Conservation (phyloP, 768 basidiomycete species). For the Boletus vermiculosoides region DNA sequence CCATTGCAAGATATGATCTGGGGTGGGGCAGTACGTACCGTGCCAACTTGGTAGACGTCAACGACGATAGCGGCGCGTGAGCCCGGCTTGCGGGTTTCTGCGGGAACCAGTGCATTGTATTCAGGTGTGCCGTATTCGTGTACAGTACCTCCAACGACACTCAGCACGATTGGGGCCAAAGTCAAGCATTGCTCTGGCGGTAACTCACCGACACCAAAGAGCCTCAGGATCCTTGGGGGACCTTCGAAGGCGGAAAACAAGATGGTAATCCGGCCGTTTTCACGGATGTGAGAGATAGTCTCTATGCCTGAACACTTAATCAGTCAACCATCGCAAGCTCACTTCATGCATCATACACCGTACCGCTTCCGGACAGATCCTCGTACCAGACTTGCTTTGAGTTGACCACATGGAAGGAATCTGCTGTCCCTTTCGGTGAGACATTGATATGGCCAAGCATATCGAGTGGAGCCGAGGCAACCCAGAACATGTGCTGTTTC, state of each 20-base stretch:
- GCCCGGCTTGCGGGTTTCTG: constrained; percentile 48
- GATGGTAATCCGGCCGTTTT: constrained; percentile 62
- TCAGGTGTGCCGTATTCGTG: constrained; percentile 63
- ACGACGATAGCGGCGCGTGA: constrained; percentile 60
- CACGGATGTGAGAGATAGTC: constrained; percentile 59
- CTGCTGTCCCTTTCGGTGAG: constrained; percentile 63
- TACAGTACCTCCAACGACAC: constrained; percentile 43
- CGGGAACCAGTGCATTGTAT: constrained; percentile 52
- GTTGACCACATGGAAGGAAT: constrained; percentile 60
- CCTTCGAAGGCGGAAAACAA: constrained; percentile 62
- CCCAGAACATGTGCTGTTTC: constrained; percentile 70
- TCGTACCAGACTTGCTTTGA: constrained; percentile 65
- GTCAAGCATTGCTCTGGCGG: not conserved
- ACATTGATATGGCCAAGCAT: constrained; percentile 60
- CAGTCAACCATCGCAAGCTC: not conserved
- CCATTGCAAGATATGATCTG: not conserved
- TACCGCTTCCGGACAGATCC: constrained; percentile 66
- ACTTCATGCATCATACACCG: constrained; percentile 13
- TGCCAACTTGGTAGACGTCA: constrained; percentile 54
- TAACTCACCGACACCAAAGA: constrained; percentile 53
- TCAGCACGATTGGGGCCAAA: not conserved
- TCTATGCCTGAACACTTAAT: constrained; percentile 42
- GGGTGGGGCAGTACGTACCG: constrained; percentile 32
- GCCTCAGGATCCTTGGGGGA: constrained; percentile 52
- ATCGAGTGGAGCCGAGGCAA: constrained; percentile 63